Evolutionary conservation across 495 filamentous ascomycete species (phyloP), one percentile per base, ranked within the genome.

Genomic region (Acidomyces sp.): DNA sequence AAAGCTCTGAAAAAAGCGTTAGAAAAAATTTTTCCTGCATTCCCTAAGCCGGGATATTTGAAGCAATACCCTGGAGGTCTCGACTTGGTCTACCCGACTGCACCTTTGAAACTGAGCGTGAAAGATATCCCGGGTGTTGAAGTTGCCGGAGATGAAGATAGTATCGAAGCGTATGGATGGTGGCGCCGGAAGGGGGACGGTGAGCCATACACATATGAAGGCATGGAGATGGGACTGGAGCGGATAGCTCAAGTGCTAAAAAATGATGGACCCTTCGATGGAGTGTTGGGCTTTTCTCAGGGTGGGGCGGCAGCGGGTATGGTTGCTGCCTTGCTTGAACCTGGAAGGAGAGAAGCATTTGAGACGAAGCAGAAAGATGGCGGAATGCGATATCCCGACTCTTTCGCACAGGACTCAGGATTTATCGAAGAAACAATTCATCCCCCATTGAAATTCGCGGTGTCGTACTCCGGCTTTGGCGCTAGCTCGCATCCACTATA

Each of bases 1-100:
- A 78, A 79, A 59, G 86, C 85, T 17, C 69, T 95, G 12, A 69
- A 82, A 53, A 95, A 94, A 60, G 56, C 73, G 54, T 71, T 95
- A 35, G 64, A 67, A 36, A 93, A 92, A 58, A 58, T 72, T 22
- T 77, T 95, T 50, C 67, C 62, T 6, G 11, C 57, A 1, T 29
- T 50, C 17, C 42, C 41, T 15, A 47, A 46, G 37, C 47, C 48
- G 1, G 50, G 52, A 29, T 40, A 45, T 33, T 27, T 52, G 5
- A 33, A 36, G 36, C 12, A 37, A 28, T 57, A 58, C 35, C 53
- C 55, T 22, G 62, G 59, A 44, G 65, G 65, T n/a, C 29, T 67
- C 22, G 43, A 58, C 16, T 63, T 82, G 31, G 39, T 69, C 49
- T 82, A 74, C 62, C 75, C 76, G 15, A 79, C 76, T 3, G 78